Conservation (phyloP, 179 eudicot species). For the Gypsophila paniculata region DNA sequence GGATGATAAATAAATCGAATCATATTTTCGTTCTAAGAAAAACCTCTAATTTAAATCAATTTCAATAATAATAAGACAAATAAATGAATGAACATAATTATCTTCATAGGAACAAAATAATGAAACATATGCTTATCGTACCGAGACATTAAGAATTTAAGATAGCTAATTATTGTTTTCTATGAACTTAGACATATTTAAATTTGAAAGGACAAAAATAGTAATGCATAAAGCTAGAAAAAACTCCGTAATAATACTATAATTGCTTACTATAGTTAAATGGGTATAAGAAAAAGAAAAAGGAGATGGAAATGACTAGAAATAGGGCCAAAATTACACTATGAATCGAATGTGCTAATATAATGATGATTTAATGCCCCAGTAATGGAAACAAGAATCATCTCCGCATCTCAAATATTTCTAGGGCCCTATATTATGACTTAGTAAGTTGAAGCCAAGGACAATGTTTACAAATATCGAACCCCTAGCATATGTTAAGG, state of each 20-base stretch:
- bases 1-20: too few relatives aligned
- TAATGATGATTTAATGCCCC: conserved; percentile 5
- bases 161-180: neutral
- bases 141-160: neutral
- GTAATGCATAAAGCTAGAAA: neutral
- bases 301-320: neutral
- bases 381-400: conserved; percentile 14
- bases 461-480: neutral
- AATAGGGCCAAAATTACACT: conserved; percentile 15
- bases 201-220: neutral
- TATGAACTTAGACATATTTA: neutral
- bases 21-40: too few relatives aligned
- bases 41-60: too few relatives aligned
- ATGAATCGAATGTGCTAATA: neutral
- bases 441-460: neutral
- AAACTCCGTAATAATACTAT: conserved; percentile 1
- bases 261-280: neutral
- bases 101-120: neutral
- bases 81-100: neutral
- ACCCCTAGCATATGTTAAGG: too few relatives aligned
- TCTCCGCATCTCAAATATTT: conserved; percentile 4
- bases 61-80: too few relatives aligned
- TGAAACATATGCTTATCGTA: neutral
- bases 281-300: neutral
- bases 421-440: neutral